Conservation (phyloP, 1,284 basidiomycete genomes). For the Filobasidium uniguttulatum region DNA sequence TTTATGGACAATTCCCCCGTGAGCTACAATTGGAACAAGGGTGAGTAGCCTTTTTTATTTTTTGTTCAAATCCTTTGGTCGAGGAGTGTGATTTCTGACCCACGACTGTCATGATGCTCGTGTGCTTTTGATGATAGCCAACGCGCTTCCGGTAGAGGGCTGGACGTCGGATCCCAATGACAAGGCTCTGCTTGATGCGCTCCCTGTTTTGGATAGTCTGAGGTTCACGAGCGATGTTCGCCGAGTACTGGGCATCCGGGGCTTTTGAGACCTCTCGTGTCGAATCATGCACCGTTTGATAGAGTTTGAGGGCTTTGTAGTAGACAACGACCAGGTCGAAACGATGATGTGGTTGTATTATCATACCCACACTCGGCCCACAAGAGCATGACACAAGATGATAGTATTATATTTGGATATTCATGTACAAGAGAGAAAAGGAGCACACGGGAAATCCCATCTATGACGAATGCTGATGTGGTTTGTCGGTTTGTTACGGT, state of each 20-base stretch:
- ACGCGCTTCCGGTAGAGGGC: constrained; percentile 96
- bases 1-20: constrained; percentile 93
- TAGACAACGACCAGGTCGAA: not conserved
- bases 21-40: constrained; percentile 83
- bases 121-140: constrained; percentile 51
- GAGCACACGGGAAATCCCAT: too few relatives aligned
- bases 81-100: not conserved
- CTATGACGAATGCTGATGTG: too few relatives aligned
- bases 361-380: not conserved
- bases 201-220: constrained; percentile 88
- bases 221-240: constrained; percentile 93
- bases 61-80: not conserved
- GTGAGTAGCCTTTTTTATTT: constrained; percentile 40
- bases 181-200: constrained; percentile 85
- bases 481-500: too few relatives aligned
- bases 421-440: too few relatives aligned
- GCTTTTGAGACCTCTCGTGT: constrained; percentile 20
- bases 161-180: constrained; percentile 97
- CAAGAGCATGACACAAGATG: not conserved
- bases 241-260: constrained; percentile 66
- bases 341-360: not conserved
- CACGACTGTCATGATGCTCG: not conserved
- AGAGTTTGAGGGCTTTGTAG: not conserved
- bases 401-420: not conserved
- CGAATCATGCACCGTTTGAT: not conserved